Percentiles rank a stretch among this genome's conserved stretches.
Conservation (phyloP, 805 yeast genomes). For the Candida sonorensis region DNA sequence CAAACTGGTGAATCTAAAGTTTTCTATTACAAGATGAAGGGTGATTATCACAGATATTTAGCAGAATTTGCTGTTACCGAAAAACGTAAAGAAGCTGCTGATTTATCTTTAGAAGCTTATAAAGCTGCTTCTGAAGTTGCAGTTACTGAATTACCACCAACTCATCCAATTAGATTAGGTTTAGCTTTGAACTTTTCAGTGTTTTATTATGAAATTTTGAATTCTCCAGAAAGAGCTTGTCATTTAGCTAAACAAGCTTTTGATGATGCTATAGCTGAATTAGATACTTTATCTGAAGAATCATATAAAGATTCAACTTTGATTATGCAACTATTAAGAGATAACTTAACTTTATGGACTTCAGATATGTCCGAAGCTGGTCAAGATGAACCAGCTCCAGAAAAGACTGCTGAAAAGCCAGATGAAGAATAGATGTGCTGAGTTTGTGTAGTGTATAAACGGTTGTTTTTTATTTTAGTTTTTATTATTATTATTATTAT, state of each 20-base stretch:
- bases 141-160: conserved; percentile 93
- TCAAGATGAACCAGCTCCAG: conserved; percentile 44
- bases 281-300: conserved; percentile 96
- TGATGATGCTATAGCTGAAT: conserved; percentile 98
- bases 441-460: conserved; percentile 17
- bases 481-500: neutral
- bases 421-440: conserved; percentile 21
- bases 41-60: conserved; percentile 98
- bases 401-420: conserved; percentile 26
- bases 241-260: conserved; percentile 98
- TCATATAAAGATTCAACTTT: conserved; percentile 97
- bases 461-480: conserved; percentile 10
- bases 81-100: conserved; percentile 88
- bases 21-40: conserved; percentile 98
- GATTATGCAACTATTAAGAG: conserved; percentile 98
- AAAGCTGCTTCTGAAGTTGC: conserved; percentile 96
- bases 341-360: conserved; percentile 97
- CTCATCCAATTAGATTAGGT: conserved; percentile 97
- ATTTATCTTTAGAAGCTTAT: conserved; percentile 88
- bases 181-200: conserved; percentile 97
- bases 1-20: conserved; percentile 97
- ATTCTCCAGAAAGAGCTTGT: conserved; percentile 98
- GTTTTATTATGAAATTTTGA: conserved; percentile 95
- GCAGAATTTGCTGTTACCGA: conserved; percentile 94
- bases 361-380: conserved; percentile 84